Evolutionary conservation across 2,329 filamentous ascomycete genomes (phyloP), one percentile per base, ranked within the genome.

Genomic region (Colletotrichum sp.): DNA sequence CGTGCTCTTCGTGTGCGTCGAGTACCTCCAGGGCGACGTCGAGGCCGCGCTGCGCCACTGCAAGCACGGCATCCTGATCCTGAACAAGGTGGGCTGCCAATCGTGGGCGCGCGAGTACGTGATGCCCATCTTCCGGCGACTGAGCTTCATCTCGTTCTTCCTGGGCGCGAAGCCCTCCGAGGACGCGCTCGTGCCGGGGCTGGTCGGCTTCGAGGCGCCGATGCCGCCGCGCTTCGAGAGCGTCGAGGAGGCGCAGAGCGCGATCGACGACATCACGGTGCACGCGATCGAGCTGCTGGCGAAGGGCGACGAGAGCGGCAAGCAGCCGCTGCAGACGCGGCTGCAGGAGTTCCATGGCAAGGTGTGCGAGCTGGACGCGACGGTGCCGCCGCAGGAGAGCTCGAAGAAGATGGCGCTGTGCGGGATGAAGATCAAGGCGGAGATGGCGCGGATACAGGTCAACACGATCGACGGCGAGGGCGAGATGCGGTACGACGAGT

Each of bases 1-100:
- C 76, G 81, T 90, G 0, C 81, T 91, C 24, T 90, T 90, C 75
- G 87, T 89, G 24, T 89, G 89, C 77, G 86, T 91, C 66, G 90
- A 91, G 79, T 89, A 89, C 77, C 83, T 91, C 68, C 88, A 88
- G 55, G 87, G 88, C 49, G 87, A 90, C 74, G 55, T 77, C 21
- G 86, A 88, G 60, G 80, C 81, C 9, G 85, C 86, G 6, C 21
- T 75, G 28, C 34, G 68, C 28, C 72, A 75, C 44, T 72, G 72
- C 59, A 66, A 65, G 39, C 72, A 75, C 18, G 72, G 72, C 16
- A 72, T 75, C 3, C 18, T 75, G 15, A 75, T 75, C 16, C 72
- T 75, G 26, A 75, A 75, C 52, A 34, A 55, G 5, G 60, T 75
- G 2, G 18, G 68, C 16, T 75, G 87, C 88, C 2, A 83, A 86